Base-by-base conservation (phyloP, 2,329 filamentous ascomycete species). In the Grosmannia huntii region DNA sequence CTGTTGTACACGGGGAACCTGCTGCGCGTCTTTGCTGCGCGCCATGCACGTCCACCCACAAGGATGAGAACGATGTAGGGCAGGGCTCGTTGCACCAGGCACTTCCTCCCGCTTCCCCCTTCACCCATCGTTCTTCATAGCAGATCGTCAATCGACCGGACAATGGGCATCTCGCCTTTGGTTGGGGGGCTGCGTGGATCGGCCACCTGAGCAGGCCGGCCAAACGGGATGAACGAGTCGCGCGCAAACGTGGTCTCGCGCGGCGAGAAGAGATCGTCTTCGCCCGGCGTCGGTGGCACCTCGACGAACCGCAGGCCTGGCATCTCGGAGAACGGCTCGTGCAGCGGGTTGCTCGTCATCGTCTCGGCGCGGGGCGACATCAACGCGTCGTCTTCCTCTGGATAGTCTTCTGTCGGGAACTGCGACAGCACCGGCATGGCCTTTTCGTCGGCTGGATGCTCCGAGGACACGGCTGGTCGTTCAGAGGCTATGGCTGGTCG, bases 101-200 rank as follows among this genome's bases (percentile, higher is more conserved):
- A 44, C 4, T n/a, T 19, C 41, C 41, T 44, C 41, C 41, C 41
- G 16, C 38, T 41, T 41, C 41, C 7, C 53, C 25, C 25, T 11
- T 14, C 14, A 23, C 31, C 36, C 10, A 10, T 27, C 38, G 25
- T 6, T 21, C 28, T 2, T 44, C 77, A 90, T 70, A 91, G 74
- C 56, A 90, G 75, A 66, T 90, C 87, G 68, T 89, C 85, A 65
- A 92, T 92, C 60, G 85, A 90, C 59, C 87, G 78, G 56, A 84
- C 82, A 61, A 92, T 90, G 3, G 87, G 86, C 59, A 82, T 83
- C 68, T 87, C 85, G 46, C 87, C 87, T 65, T 81, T 82, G 14
- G 85, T 87, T 0, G 86, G 85, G 19, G 87, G 87, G 68, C 87
- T 90, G 64, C 88, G 75, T 16, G 88, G 88, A 67, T 91, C 86